Base-by-base conservation (phyloP, 2,329 filamentous ascomycete species). In the Aspergillus proliferans region DNA sequence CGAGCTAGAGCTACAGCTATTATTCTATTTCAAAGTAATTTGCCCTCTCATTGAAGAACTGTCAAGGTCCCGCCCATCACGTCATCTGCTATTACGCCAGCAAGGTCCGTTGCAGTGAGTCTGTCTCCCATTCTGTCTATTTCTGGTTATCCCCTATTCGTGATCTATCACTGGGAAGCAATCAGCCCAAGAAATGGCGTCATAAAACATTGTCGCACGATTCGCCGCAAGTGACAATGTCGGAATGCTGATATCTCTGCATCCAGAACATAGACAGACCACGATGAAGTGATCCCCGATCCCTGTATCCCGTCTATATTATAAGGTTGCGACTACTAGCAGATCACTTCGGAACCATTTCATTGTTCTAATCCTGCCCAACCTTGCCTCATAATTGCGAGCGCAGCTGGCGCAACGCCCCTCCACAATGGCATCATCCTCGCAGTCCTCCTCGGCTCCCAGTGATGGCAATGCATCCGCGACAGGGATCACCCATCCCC, bases 401-500 rank as follows among this genome's bases (percentile, higher is more conserved):
- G 38, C 38, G 12, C 38, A 40, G 38, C 18, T 40, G 18, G 38
- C 38, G 38, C 38, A 40, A 40, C 15, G 19, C 18, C 18, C 9
- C 38, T 19, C 18, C 38, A 53, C 22, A 44, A 68, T 68, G 65
- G 63, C 64, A 49, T 64, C 57, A 49, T 64, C 57, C 48, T 63
- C 63, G 3, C 55, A 60, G 39, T 65, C 67, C 5, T 68, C 61
- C 12, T 59, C 58, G 9, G 50, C 48, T 5, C 62, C 62, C 33
- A 55, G 56, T 34, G 50, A 47, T 40, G 48, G 50, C 4, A 50
- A 47, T 12, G 52, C 47, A 21, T 24, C 50, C 41, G 51, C 45
- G 26, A 40, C 38, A 40, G 52, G 52, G 26, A 53, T 50, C 7
- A 45, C 52, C 8, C 44, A 50, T n/a, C 40, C 44, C 40, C 54